Conservation (phyloP, 306 rosid genomes). For the Sophora flavescens region DNA sequence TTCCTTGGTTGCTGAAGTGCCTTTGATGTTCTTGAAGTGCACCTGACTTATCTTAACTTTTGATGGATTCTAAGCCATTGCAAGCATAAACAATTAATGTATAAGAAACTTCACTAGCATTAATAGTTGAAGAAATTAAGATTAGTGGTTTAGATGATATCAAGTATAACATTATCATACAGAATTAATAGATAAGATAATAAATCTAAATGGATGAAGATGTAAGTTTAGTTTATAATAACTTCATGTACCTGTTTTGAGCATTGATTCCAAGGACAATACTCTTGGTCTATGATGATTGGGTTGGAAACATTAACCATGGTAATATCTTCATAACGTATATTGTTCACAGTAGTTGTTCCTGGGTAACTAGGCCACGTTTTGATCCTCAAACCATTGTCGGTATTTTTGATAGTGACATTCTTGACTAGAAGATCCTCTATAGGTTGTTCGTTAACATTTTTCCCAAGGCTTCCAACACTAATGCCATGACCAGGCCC, state of each 20-base stretch:
- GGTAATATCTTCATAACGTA: constrained; percentile 47
- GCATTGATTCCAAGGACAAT: constrained; percentile 57
- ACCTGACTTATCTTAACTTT: constrained; percentile 51
- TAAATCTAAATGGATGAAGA: background rate
- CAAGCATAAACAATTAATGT: background rate
- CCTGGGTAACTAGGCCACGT: constrained; percentile 51
- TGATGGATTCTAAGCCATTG: constrained; percentile 39
- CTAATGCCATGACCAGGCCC: constrained; percentile 70
- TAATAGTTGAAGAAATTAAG: background rate
- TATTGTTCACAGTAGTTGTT: constrained; percentile 13
- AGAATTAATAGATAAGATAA: background rate
- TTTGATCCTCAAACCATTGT: constrained; percentile 61
- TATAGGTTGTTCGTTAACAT: constrained; percentile 40
- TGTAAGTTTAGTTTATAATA: background rate
- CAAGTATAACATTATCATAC: background rate
- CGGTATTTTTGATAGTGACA: constrained; percentile 43
- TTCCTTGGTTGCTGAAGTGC: constrained; percentile 23
- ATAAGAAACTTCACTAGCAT: background rate
- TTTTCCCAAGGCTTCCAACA: constrained; percentile 55
- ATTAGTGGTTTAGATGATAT: background rate
- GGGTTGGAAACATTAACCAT: constrained; percentile 51
- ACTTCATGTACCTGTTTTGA: constrained; percentile 6
- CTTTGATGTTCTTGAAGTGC: constrained; percentile 48
- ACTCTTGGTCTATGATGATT: constrained; percentile 52
- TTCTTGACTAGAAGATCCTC: constrained; percentile 38